Conservation (phyloP, 2,329 filamentous ascomycete species). For the Cladosporium sp. region DNA sequence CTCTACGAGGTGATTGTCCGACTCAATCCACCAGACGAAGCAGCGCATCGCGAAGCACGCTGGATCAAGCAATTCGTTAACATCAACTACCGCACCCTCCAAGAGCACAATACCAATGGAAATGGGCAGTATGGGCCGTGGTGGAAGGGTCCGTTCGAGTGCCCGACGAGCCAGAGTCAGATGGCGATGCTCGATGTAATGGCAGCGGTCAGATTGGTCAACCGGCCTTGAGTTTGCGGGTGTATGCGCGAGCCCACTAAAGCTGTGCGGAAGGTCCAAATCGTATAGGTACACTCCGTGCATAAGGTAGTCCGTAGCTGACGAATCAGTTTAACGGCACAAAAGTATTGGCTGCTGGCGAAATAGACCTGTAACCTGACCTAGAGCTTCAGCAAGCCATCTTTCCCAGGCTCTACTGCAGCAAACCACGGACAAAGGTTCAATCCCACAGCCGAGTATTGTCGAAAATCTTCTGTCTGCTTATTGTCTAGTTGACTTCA, state of each 20-base stretch:
- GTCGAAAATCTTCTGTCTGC: too few relatives aligned
- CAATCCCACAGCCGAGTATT: too few relatives aligned
- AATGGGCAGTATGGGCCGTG: conserved; percentile 29
- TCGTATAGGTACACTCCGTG: too few relatives aligned
- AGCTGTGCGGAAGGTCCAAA: background rate
- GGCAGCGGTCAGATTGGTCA: conserved; percentile 24
- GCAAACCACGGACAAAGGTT: too few relatives aligned
- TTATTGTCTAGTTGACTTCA: too few relatives aligned
- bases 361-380: too few relatives aligned
- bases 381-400: too few relatives aligned
- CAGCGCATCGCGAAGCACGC: conserved; percentile 13
- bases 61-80: conserved; percentile 22
- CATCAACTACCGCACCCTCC: conserved; percentile 22
- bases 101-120: conserved; percentile 24
- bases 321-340: too few relatives aligned
- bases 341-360: too few relatives aligned
- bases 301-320: too few relatives aligned
- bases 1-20: conserved; percentile 18
- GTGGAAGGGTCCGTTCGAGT: conserved; percentile 28
- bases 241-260: background rate
- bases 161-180: conserved; percentile 25
- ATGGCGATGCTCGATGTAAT: conserved; percentile 30
- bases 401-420: too few relatives aligned
- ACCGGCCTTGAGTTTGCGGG: conserved; percentile 4
- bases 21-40: conserved; percentile 2